These are phyloP conservation scores for Parastagonospora avenae DNA, from an alignment of 2,329 filamentous ascomycete genomes.

Conservation along the genomic window DNA sequence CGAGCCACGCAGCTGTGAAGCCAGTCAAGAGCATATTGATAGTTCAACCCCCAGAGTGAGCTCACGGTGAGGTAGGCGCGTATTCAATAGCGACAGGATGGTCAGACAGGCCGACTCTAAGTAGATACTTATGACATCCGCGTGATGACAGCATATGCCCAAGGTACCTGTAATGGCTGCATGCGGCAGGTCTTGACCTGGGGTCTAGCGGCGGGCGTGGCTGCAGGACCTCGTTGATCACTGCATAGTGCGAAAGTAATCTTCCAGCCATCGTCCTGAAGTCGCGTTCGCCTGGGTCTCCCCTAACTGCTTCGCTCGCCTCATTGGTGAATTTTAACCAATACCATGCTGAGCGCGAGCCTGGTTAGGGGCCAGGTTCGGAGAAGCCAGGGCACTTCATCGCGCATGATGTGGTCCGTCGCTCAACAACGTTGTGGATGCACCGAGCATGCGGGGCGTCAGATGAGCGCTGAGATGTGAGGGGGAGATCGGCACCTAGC, in stretches of 20 bases:
- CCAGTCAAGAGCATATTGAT: conserved; percentile 25
- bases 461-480: neutral
- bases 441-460: too few species aligned
- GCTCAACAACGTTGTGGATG: too few species aligned
- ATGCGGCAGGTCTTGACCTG: conserved; percentile 23
- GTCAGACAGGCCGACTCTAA: neutral
- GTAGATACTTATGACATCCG: conserved; percentile 27
- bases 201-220: conserved; percentile 35
- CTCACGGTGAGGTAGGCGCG: neutral
- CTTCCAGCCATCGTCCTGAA: neutral
- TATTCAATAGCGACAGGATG: neutral
- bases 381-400: too few species aligned
- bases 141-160: conserved; percentile 18
- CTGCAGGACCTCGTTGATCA: conserved; percentile 34
- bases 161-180: conserved; percentile 24
- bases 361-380: too few species aligned
- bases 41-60: neutral
- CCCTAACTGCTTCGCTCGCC: too few species aligned
- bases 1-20: conserved; percentile 16
- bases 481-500: conserved; percentile 14
- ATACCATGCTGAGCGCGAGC: too few species aligned
- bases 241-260: conserved; percentile 3
- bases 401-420: too few species aligned
- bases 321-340: too few species aligned
- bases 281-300: neutral